Evolutionary conservation across 805 yeast genomes (phyloP).

Genomic region (Monosporozyma aerobia): DNA sequence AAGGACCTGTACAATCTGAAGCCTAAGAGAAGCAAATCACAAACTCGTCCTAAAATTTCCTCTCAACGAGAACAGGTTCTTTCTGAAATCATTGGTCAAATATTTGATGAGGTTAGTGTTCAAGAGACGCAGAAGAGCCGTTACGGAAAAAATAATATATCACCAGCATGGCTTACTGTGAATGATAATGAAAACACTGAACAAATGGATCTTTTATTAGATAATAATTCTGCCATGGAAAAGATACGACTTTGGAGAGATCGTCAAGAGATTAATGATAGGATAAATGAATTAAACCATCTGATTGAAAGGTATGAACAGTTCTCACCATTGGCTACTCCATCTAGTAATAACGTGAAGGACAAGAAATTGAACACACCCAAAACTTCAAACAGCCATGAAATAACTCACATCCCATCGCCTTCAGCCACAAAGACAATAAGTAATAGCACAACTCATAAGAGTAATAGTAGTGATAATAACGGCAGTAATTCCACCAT

Average conservation of each 20-base stretch:
- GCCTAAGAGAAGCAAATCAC: background rate
- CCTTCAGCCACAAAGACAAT: background rate
- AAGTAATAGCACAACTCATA: background rate
- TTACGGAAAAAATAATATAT: background rate
- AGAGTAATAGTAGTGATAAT: background rate
- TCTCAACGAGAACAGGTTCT: slow-evolving; percentile 1
- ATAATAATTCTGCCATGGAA: slow-evolving; percentile 1
- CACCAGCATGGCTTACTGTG: background rate
- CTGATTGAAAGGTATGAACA: slow-evolving; percentile 5
- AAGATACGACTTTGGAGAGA: slow-evolving; percentile 2
- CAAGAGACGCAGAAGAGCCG: background rate
- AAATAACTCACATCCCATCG: background rate
- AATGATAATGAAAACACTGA: background rate
- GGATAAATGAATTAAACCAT: slow-evolving; percentile 6
- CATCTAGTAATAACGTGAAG: background rate
- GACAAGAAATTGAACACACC: background rate
- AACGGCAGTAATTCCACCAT: background rate
- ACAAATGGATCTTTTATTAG: background rate
- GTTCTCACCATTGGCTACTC: slow-evolving; percentile 4
- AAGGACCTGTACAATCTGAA: background rate
- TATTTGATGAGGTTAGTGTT: slow-evolving; percentile 1
- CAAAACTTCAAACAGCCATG: background rate
- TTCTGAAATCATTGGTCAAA: slow-evolving; percentile 1
- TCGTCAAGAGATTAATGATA: slow-evolving; percentile 6
- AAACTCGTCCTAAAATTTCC: background rate